Evolutionary conservation across 2,329 filamentous ascomycete genomes (phyloP).

Genomic region (Alternaria infectoria): DNA sequence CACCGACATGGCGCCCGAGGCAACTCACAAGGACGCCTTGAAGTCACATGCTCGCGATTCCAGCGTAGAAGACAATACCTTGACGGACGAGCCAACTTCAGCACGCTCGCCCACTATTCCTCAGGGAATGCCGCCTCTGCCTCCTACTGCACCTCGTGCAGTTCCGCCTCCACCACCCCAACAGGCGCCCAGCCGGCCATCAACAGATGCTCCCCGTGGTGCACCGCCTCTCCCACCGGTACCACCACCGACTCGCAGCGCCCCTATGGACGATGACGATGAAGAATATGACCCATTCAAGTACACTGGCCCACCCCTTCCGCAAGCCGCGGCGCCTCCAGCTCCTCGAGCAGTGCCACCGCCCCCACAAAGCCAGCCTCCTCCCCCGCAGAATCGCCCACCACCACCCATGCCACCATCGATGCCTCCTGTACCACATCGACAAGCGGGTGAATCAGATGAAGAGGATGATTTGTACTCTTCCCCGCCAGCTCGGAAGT

Average conservation of each 20-base stretch:
- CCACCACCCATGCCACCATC: constrained; percentile 46
- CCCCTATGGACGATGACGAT: constrained; percentile 44
- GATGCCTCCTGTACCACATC: constrained; percentile 34
- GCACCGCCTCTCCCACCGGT: constrained; percentile 70
- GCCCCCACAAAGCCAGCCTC: constrained; percentile 40
- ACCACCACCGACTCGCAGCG: constrained; percentile 67
- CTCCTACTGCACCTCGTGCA: constrained; percentile 49
- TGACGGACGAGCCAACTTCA: constrained; percentile 60
- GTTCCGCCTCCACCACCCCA: constrained; percentile 65
- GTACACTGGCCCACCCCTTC: constrained; percentile 48
- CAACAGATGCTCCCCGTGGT: constrained; percentile 71
- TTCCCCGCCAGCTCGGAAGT: constrained; percentile 44
- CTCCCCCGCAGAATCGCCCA: constrained; percentile 39
- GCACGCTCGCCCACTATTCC: constrained; percentile 49
- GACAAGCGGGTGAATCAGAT: constrained; percentile 34
- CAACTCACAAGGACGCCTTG: constrained; percentile 90
- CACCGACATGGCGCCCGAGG: constrained; percentile 93
- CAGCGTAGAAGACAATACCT: constrained; percentile 71
- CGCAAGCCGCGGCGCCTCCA: constrained; percentile 26
- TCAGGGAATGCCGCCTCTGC: constrained; percentile 42
- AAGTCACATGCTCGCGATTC: constrained; percentile 80
- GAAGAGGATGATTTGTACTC: constrained; percentile 49
- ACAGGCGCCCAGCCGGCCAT: constrained; percentile 63
- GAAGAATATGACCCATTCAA: constrained; percentile 75
- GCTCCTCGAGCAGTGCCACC: constrained; percentile 48